Base-by-base conservation (phyloP, 2,329 filamentous ascomycete genomes). In the Neopestalotiopsis sp. region DNA sequence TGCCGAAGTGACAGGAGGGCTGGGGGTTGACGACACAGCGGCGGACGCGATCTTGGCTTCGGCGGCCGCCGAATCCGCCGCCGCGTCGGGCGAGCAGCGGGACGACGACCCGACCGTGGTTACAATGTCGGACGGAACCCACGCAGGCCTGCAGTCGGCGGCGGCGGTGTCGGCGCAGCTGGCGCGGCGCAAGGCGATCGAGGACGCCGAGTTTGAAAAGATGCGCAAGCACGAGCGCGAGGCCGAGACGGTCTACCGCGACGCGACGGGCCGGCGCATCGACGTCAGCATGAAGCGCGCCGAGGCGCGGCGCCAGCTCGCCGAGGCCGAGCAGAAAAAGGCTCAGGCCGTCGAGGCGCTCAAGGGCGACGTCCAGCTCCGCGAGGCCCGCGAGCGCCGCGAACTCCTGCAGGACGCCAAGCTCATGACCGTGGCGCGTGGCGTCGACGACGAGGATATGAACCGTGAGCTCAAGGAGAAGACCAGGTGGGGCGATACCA, bases 401-500 rank as follows among this genome's bases (percentile, higher is more conserved):
- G 90, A 92, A 80, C 83, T 89, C 73, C 82, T 99, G 9, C 87
- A 92, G 69, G 94, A 98, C 65, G 95, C 95, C 1, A 93, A 91
- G 78, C 88, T 92, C 69, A 92, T 98, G 90, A 88, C 89, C 0
- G 81, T 99, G 65, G 94, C 95, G 24, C 84, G 96, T 67, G 88
- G 88, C 58, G 91, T 88, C n/a, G 95, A 98, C 76, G 97, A 99
- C 76, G 90, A 88, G 73, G 91, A 92, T 65, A 85, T 99, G 85
- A 99, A 99, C 74, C 86, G 88, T 45, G 94, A 97, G 79, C 76
- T 98, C 74, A 95, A 90, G 82, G 90, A 90, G 68, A 83, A 88
- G 75, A 87, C 91, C 69, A 85, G 95, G 73, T 99, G 97, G 97
- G 95, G 97, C 78, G 96, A 99, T 82, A 96, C 96, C 1, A 97